Conservation (phyloP, 2,329 filamentous ascomycete species). For the Colletotrichum sp. region DNA sequence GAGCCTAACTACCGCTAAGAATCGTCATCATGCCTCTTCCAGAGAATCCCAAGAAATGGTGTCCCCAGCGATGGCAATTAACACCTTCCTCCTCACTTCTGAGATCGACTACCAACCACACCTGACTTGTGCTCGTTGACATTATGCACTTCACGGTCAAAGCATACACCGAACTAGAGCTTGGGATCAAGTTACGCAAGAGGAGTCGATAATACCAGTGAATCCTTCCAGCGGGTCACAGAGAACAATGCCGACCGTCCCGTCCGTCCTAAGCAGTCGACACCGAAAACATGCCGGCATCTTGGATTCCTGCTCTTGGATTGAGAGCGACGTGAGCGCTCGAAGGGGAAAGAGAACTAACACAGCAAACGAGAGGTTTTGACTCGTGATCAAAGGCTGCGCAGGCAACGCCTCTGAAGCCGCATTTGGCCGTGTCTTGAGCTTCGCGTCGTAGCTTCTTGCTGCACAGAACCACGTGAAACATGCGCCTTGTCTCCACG, state of each 20-base stretch:
- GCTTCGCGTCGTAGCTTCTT: background rate
- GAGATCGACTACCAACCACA: background rate
- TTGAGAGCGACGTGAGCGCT: background rate
- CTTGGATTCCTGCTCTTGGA: background rate
- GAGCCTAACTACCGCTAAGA: background rate
- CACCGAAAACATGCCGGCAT: background rate
- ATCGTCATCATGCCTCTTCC: background rate
- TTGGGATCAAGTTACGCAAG: background rate
- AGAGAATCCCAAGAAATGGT: background rate
- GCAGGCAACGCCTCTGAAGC: background rate
- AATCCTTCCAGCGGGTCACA: background rate
- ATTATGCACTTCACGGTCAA: background rate
- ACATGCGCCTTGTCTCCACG: background rate
- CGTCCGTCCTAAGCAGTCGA: background rate
- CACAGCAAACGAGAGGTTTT: background rate
- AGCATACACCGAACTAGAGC: background rate
- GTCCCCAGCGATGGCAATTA: background rate
- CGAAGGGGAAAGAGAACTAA: background rate
- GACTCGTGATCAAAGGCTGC: background rate
- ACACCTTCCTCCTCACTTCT: background rate
- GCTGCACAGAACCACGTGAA: background rate
- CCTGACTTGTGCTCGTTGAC: background rate
- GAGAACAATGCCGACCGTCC: background rate
- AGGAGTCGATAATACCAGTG: background rate
- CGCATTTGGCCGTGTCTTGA: background rate